Evolutionary conservation across 345 rosid genomes (phyloP).

Genomic region (Eucalyptus guilfoylei): DNA sequence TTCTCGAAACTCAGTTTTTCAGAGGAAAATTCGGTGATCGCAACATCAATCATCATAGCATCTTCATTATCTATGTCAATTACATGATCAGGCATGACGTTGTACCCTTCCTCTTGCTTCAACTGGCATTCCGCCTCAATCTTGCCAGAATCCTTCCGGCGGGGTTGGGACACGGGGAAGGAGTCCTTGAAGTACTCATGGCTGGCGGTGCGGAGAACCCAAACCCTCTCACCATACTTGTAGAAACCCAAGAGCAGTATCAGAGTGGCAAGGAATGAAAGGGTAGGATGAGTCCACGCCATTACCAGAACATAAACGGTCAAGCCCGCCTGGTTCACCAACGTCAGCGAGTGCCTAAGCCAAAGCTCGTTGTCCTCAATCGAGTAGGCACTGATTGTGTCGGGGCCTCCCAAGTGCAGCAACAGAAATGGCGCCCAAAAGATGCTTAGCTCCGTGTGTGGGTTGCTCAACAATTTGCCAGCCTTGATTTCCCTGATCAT

Average conservation of each 20-base stretch:
- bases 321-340: background rate
- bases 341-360: accelerated
- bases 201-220: background rate
- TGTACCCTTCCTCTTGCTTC: accelerated
- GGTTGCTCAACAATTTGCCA: background rate
- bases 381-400: background rate
- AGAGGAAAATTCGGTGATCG: no score
- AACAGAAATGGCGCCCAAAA: background rate
- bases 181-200: background rate
- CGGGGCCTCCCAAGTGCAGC: background rate
- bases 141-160: background rate
- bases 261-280: background rate
- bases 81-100: accelerated
- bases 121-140: accelerated
- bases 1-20: accelerated
- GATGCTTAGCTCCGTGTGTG: background rate
- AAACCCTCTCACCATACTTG: slow-evolving; percentile 10
- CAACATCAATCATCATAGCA: accelerated
- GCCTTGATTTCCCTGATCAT: background rate
- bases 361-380: background rate
- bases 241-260: background rate
- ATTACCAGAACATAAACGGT: accelerated
- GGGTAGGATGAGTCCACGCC: background rate
- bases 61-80: no score
- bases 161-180: accelerated